These are phyloP conservation scores for Podaxis sp. DNA, from an alignment of 768 basidiomycete genomes.

Conservation along the genomic window DNA sequence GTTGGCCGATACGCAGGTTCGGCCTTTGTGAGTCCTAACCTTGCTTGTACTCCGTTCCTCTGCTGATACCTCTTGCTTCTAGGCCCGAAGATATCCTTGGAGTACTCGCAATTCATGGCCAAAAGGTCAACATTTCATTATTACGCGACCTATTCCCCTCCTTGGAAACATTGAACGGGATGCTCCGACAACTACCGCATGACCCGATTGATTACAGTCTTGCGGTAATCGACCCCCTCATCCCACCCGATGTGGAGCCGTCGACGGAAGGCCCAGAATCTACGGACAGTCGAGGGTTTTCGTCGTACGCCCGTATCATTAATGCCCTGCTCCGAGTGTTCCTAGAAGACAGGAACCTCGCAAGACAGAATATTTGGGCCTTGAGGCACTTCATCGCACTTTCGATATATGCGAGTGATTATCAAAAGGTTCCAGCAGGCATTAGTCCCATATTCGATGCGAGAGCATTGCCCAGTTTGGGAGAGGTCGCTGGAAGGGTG, in stretches of 20 bases:
- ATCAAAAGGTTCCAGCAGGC: conserved; percentile 46
- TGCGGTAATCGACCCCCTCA: conserved; percentile 57
- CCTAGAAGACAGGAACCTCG: conserved; percentile 56
- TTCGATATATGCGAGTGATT: conserved; percentile 61
- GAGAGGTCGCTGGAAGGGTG: conserved; percentile 43
- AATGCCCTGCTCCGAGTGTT: conserved; percentile 57
- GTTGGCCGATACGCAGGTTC: conserved; percentile 38
- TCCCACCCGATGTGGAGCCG: conserved; percentile 43
- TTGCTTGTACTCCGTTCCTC: too few relatives aligned
- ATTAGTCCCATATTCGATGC: conserved; percentile 48
- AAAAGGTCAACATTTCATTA: conserved; percentile 38
- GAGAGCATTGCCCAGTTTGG: conserved; percentile 12
- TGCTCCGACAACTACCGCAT: conserved; percentile 46
- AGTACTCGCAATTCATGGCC: conserved; percentile 33
- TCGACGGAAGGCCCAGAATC: conserved; percentile 5
- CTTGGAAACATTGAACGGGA: conserved; percentile 40
- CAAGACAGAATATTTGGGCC: conserved; percentile 61
- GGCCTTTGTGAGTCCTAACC: conserved; percentile 31
- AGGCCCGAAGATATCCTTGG: conserved; percentile 50
- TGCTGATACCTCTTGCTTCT: conserved; percentile 8
- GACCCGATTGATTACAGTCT: conserved; percentile 53
- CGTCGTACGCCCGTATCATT: conserved; percentile 63
- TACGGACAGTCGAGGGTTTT: conserved; percentile 53
- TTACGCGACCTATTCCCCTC: conserved; percentile 55
- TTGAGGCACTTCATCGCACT: conserved; percentile 70